These are phyloP conservation scores for Pharus latifolius DNA, from an alignment of 176 grass and related monocot genomes.

Conservation along the genomic window DNA sequence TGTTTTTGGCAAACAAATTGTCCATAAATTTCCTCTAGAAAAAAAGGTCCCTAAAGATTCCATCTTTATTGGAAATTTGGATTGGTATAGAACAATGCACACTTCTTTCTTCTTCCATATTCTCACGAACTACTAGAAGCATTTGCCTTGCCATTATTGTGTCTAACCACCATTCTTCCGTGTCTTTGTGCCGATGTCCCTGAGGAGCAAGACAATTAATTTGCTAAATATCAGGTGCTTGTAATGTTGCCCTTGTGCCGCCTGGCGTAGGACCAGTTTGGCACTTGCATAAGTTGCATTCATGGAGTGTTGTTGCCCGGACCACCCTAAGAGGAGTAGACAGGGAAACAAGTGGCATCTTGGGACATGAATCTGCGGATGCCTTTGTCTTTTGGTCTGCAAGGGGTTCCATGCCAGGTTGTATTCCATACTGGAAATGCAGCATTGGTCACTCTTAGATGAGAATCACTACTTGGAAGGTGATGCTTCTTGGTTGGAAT, in stretches of 20 bases:
- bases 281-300: not conserved
- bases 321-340: no score
- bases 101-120: no score
- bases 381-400: not conserved
- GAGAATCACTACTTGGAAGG: not conserved
- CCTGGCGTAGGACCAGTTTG: not conserved
- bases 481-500: not conserved
- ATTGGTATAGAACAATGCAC: not conserved
- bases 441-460: not conserved
- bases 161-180: not conserved
- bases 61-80: no score
- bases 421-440: not conserved
- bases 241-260: not conserved
- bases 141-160: not conserved
- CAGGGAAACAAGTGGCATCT: not conserved
- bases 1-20: no score
- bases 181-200: no score
- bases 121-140: no score
- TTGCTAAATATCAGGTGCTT: not conserved
- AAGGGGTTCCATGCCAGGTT: not conserved
- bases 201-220: no score
- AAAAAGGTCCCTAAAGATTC: no score
- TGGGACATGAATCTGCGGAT: not conserved
- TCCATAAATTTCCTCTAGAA: no score
- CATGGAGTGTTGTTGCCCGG: not conserved